These are phyloP conservation scores for Westerdykella ornata DNA, from an alignment of 2,329 filamentous ascomycete genomes.

Conservation along the genomic window DNA sequence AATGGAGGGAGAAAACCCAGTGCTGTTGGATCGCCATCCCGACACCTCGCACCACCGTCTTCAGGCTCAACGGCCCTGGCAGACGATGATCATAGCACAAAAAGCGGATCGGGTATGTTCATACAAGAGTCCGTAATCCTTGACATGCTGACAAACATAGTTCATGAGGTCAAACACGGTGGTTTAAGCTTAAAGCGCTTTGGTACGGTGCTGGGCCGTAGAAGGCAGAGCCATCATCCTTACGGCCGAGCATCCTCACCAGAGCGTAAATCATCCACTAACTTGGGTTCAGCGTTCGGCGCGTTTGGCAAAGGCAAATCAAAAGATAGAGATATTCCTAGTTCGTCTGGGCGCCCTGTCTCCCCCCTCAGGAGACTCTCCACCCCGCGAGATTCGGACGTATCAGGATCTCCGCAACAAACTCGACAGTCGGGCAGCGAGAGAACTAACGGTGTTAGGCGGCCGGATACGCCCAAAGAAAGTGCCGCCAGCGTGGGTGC, in stretches of 20 bases:
- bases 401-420: constrained; percentile 30
- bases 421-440: constrained; percentile 22
- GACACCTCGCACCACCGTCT: constrained; percentile 33
- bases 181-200: constrained; percentile 36
- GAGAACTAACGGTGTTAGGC: constrained; percentile 26
- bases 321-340: constrained; percentile 52
- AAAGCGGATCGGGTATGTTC: constrained; percentile 44
- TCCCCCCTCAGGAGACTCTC: constrained; percentile 30
- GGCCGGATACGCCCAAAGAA: constrained; percentile 16
- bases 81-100: constrained; percentile 52
- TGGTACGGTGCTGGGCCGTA: constrained; percentile 37
- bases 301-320: constrained; percentile 59
- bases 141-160: background rate
- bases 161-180: constrained; percentile 30
- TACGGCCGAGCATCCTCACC: constrained; percentile 39
- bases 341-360: constrained; percentile 24
- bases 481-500: constrained; percentile 22
- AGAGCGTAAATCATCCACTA: constrained; percentile 49
- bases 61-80: constrained; percentile 9
- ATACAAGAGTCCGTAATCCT: background rate
- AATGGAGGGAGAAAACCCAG: constrained; percentile 33
- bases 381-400: constrained; percentile 25
- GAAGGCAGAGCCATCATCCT: constrained; percentile 36
- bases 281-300: constrained; percentile 51
- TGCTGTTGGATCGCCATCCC: constrained; percentile 23